Evolutionary conservation across 2,329 filamentous ascomycete species (phyloP), one percentile per base, ranked within the genome.

Genomic region (Phaeomoniella chlamydospora): DNA sequence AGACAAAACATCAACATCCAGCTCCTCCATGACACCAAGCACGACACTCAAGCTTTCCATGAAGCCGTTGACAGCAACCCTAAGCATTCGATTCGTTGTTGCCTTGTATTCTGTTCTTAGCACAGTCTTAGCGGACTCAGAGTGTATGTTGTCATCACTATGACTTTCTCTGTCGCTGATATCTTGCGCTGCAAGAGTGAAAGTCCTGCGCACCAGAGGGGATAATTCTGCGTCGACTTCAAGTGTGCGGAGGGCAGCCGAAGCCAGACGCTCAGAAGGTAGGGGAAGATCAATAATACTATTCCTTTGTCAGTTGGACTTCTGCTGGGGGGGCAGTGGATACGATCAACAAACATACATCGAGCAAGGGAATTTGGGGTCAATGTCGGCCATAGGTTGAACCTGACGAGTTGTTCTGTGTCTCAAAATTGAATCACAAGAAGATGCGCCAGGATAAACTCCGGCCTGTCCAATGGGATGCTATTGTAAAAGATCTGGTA

Each of bases 21-120:
- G 59, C 54, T 92, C 80, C 56, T 83, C 77, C 81, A 94, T 94
- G 12, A 93, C 81, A 37, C 86, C 82, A 30, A 94, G 57, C 1
- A 94, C 79, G 4, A 94, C 74, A 36, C 76, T 74, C 38, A 94
- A 57, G 47, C 80, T 92, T 50, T 96, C 88, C 68, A 96, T 86
- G 58, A 94, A 94, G 6, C 86, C 85, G 60, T 96, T 96, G 38
- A 94, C 87, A 3, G 88, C 83, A 2, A 98, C 90, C 31, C 90
- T 78, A 39, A 98, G 69, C 88, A 96, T 96, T 46, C 90, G 79
- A 54, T 94, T 94, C 14, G 90, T 96, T 0, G 85, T 85, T 1
- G 90, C 90, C 37, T 69, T 72, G 60, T 96, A 96, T 41, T 80
- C 71, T 6, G 83, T 80, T 41, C 70, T 67, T 34, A 96, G 65